Evolutionary conservation across 345 rosid genomes (phyloP), one percentile per base, ranked within the genome.

Genomic region (Mallotus nudiflorus): DNA sequence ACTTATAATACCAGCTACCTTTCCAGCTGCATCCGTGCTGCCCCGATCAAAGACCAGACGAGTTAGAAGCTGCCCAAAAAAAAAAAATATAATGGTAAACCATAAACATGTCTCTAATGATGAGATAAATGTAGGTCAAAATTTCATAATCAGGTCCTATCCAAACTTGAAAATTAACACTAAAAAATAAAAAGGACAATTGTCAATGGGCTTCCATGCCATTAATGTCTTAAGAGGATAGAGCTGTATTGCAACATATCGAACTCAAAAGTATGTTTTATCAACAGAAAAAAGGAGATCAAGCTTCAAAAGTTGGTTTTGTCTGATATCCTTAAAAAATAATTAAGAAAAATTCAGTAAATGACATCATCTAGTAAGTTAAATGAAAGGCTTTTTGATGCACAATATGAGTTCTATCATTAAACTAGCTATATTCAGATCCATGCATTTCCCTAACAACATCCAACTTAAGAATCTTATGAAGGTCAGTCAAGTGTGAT

Each of bases 11-110:
- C 90, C 98, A 42, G 98, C 98, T 56, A 86, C 96, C 83, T 94
- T 94, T 18, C 84, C 91, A 70, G 98, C 98, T 73, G 98, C 97
- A 80, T 94, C 98, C 31, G 96, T 91, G 83, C 92, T 94, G 73
- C 96, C 91, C 61, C 91, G 86, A 67, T 91, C 97, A 83, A 94
- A 94, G 45, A 91, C 98, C 74, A 91, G 83, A 67, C 98, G 97
- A 62, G 97, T 91, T 83, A 94, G 85, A 78, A 94, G 87, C 98
- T 94, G 89, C 85, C n/a, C n/a, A n/a, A n/a, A n/a, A n/a, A 86
- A 71, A 72, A 62, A 85, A 71, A 70, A 63, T 22, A 64, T 3
- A 68, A 62, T 3, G 49, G 44, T 28, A 28, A 53, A 48, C 25
- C 37, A 20, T 72, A 6, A 64, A 9, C 44, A 62, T 51, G n/a